Conservation (phyloP, 305 asterid genomes). For the Striga hermonthica region DNA sequence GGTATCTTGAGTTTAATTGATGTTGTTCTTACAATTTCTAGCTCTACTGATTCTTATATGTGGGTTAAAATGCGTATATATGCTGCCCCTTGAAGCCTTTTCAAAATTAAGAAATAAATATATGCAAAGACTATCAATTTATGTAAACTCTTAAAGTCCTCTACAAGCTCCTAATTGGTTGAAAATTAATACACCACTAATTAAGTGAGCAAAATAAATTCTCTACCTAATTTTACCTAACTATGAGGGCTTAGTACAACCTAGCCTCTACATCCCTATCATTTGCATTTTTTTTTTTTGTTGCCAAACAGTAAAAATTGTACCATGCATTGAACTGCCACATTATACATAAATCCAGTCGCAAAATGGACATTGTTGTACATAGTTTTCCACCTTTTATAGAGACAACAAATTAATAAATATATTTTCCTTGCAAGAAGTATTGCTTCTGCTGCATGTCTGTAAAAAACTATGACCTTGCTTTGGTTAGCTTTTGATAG, state of each 20-base stretch:
- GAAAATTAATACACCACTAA: no score
- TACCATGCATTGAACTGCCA: not conserved
- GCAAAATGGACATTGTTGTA: constrained; percentile 6
- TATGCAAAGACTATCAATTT: no score
- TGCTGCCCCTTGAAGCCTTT: no score
- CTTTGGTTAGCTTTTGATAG: constrained; percentile 43
- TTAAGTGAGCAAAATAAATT: no score
- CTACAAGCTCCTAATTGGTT: no score
- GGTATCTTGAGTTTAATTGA: constrained; percentile 10
- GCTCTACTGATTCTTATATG: no score
- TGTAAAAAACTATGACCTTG: constrained; percentile 24
- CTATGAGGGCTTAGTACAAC: no score
- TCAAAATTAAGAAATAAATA: no score
- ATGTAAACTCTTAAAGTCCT: no score
- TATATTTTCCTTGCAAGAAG: not conserved
- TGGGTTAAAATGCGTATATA: no score
- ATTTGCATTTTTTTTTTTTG: not conserved
- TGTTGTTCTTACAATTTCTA: not conserved
- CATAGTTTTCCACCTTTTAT: not conserved
- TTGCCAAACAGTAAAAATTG: not conserved
- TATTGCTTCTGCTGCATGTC: constrained; percentile 13
- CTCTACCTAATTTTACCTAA: no score
- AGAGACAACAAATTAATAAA: constrained; percentile 4
- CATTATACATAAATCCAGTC: constrained; percentile 11
- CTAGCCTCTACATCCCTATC: no score